Base-by-base conservation (phyloP, 331 rosid genomes). In the Malus hybrid region DNA sequence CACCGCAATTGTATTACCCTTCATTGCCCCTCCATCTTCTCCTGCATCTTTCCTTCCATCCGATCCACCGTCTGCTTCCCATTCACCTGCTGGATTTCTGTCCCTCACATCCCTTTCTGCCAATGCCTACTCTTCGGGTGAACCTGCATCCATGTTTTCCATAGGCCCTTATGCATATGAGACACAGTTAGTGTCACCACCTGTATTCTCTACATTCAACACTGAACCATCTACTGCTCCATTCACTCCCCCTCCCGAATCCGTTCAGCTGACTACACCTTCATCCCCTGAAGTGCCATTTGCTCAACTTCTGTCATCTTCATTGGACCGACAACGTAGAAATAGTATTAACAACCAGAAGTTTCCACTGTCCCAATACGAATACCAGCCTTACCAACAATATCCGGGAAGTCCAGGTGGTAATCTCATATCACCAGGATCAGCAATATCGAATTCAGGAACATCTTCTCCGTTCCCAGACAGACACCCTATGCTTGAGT, bases 241-340 rank as follows among this genome's bases (percentile, higher is more conserved):
- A 70, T 92, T 80, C 79, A 95, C 99, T 74, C 99, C 99, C 29
- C 99, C 99, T 54, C 92, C 97, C 2, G 99, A 95, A 82, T 90
- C 99, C 75, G 90, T 92, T 80, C 96, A 90, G 66, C 69, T 86
- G 89, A 95, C 99, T 36, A 92, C 99, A 64, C 98, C 99, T 33
- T 90, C 99, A 44, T 95, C 99, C 48, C 98, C 99, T 63, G 99
- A 95, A 83, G 99, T 95, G 75, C 99, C 99, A 20, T 95, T 92
- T 88, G 99, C 99, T 81, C 96, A 92, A 77, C 89, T 95, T 86
- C 71, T 95, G 81, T 85, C 93, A 18, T 90, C 99, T 79, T 87
- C 93, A 1, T 82, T 92, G 55, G 96, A 86, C 80, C 86, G 92
- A 48, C 87, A 85, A 76, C 90, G 89, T 16, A 86, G 81, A 85